Conservation (phyloP, 2,329 filamentous ascomycete species). For the Drechslera avenae region DNA sequence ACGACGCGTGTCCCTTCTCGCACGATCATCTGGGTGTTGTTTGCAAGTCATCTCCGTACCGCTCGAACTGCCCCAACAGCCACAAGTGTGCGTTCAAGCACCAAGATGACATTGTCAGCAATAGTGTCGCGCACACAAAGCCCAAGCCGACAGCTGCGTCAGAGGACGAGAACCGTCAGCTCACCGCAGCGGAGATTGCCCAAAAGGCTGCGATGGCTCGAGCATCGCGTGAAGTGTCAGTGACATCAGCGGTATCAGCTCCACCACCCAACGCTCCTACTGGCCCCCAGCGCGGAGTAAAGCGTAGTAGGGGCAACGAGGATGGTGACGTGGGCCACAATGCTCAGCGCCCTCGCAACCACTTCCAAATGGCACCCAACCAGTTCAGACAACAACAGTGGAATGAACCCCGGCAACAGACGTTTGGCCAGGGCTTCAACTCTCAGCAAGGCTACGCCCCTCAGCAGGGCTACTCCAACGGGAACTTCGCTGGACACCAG, state of each 20-base stretch:
- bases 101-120: background rate
- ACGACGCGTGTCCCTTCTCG: background rate
- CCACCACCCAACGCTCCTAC: background rate
- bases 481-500: background rate
- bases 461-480: background rate
- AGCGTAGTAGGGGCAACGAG: background rate
- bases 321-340: background rate
- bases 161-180: background rate
- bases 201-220: background rate
- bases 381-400: background rate
- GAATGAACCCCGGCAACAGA: too few species aligned
- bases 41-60: background rate
- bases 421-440: too few species aligned
- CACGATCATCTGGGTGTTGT: background rate
- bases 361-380: too few species aligned
- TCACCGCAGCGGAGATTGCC: background rate
- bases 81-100: background rate
- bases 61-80: background rate
- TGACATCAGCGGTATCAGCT: background rate
- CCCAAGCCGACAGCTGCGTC: background rate
- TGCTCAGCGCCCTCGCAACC: background rate
- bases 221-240: background rate
- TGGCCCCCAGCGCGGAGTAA: background rate
- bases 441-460: too few species aligned
- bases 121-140: too few species aligned